Evolutionary conservation across 805 yeast genomes (phyloP).

Genomic region (Sungouiella thailandica): DNA sequence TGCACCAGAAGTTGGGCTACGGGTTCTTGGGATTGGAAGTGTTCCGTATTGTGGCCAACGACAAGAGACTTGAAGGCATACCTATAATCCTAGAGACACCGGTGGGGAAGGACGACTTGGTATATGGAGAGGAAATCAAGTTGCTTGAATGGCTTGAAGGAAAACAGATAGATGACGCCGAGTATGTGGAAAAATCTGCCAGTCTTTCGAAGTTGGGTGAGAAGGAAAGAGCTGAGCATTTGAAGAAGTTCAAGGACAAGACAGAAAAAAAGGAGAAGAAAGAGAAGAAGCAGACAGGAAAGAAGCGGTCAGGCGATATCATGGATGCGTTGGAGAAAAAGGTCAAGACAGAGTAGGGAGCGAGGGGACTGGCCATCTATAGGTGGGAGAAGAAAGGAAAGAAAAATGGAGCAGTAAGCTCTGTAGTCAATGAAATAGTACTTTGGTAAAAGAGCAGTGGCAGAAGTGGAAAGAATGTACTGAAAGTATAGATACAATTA

Average conservation of each 20-base stretch:
- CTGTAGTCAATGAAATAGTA: too few species aligned
- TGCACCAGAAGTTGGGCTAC: constrained; percentile 83
- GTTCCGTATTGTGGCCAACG: constrained; percentile 74
- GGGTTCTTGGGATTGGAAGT: constrained; percentile 88
- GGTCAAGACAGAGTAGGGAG: constrained; percentile 10
- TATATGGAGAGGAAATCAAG: constrained; percentile 79
- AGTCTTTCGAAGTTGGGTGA: constrained; percentile 58
- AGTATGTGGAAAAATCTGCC: constrained; percentile 43
- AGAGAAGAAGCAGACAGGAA: too few species aligned
- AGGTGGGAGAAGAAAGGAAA: too few species aligned
- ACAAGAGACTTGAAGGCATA: constrained; percentile 51
- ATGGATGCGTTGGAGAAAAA: constrained; percentile 17
- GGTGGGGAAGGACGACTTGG: constrained; percentile 54
- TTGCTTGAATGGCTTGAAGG: constrained; percentile 78
- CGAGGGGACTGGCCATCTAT: too few species aligned
- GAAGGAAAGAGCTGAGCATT: constrained; percentile 64
- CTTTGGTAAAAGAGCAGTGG: too few species aligned
- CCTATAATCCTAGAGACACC: constrained; percentile 93
- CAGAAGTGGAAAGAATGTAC: too few species aligned
- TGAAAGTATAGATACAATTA: too few species aligned
- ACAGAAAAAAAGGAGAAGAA: constrained; percentile 25
- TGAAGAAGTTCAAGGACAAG: constrained; percentile 59
- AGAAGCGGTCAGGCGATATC: constrained; percentile 14
- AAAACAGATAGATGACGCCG: constrained; percentile 47
- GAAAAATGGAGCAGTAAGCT: too few species aligned